Evolutionary conservation across 208 protist species (phyloP), one percentile per base, ranked within the genome.

Genomic region (Trypanosoma vivax): DNA sequence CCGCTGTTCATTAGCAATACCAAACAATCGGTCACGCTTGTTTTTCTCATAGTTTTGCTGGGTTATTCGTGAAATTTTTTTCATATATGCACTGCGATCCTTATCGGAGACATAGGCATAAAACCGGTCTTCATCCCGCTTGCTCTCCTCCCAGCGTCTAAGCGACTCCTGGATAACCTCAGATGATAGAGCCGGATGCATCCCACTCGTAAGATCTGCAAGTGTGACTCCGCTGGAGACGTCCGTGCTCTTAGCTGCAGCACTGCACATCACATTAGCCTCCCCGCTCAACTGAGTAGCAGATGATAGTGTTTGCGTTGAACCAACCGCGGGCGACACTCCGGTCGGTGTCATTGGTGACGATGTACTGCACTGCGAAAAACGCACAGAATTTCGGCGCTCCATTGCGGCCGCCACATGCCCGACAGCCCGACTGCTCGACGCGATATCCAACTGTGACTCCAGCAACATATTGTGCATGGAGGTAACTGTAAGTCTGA

Each of bases 1-100:
- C 9, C 65, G 66, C 4, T 73, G 72, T 56, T 84, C 76, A 42
- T 82, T 84, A 9, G 62, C 76, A 50, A 89, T 84, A 24, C 76
- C 81, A 35, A 57, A 67, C 1, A 79, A 59, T 5, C 81, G 76
- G 25, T 62, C 73, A 30, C 49, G 58, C 24, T 61, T 63, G 50
- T 89, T 89, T 13, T 54, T 52, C 19, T 73, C 55, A 29, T 65
- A 66, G 58, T 89, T 89, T 31, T 68, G 49, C 37, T 66, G 58
- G 25, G 81, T 84, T 62, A 89, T 84, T 45, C 61, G 48, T 11
- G 76, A 67, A 35, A 84, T 60, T 33, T 70, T 79, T 57, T 65
- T 77, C 13, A 84, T 40, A 49, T 79, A 80, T 45, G 61, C 65
- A 39, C 76, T 82, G 24, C 81, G 73, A 23, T 79, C 35, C 37